Evolutionary conservation across 2,329 filamentous ascomycete genomes (phyloP).

Genomic region (Paraphaeosphaeria minitans): DNA sequence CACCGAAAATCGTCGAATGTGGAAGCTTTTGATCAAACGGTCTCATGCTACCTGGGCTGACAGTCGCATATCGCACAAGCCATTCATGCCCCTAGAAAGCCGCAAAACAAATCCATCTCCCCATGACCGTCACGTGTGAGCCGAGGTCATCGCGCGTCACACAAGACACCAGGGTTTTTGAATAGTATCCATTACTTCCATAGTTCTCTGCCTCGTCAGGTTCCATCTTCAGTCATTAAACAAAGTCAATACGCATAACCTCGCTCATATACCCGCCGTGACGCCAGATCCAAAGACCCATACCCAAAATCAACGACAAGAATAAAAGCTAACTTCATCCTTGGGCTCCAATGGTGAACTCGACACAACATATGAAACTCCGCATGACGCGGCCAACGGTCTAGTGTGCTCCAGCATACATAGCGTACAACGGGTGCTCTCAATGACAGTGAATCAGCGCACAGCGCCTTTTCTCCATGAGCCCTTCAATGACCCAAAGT

Average conservation of each 20-base stretch:
- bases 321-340: conserved; percentile 10
- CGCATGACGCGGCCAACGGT: background rate
- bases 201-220: conserved; percentile 14
- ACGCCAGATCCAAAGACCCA: conserved; percentile 12
- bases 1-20: background rate
- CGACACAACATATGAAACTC: conserved; percentile 8
- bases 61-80: background rate
- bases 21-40: background rate
- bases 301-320: conserved; percentile 13
- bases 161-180: background rate
- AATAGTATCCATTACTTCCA: conserved; percentile 2
- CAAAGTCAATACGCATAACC: conserved; percentile 21
- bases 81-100: background rate
- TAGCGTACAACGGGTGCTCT: conserved; percentile 1
- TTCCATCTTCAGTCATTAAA: conserved; percentile 33
- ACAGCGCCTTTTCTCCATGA: conserved; percentile 22
- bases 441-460: conserved; percentile 14
- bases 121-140: no score
- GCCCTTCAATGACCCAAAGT: conserved; percentile 22
- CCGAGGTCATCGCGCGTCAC: no score
- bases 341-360: background rate
- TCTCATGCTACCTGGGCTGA: background rate
- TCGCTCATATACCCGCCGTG: conserved; percentile 17
- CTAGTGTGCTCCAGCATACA: conserved; percentile 1
- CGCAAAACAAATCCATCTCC: no score